These are phyloP conservation scores for Venturia nashicola DNA, from an alignment of 2,329 filamentous ascomycete species.

Conservation along the genomic window DNA sequence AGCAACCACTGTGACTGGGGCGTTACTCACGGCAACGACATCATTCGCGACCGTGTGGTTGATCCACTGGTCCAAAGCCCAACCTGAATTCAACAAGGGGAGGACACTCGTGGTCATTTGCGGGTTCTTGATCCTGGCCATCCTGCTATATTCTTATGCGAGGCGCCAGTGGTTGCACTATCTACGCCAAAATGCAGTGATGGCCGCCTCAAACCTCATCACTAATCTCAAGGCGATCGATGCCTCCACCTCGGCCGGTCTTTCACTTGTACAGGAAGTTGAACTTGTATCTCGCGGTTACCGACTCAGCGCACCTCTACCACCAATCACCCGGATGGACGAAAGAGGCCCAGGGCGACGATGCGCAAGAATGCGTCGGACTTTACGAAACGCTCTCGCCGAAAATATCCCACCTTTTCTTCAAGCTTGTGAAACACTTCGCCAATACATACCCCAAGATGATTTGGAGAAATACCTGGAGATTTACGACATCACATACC, in stretches of 20 bases:
- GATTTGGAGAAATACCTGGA: conserved; percentile 90
- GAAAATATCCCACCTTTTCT: conserved; percentile 61
- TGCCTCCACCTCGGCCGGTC: conserved; percentile 58
- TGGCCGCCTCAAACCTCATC: conserved; percentile 56
- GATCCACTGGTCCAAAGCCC: conserved; percentile 54
- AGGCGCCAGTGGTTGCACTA: conserved; percentile 73
- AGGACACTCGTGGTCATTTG: conserved; percentile 34
- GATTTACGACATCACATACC: conserved; percentile 36
- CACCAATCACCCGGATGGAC: conserved; percentile 85
- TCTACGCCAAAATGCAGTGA: conserved; percentile 60
- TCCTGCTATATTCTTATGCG: conserved; percentile 58
- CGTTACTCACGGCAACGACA: conserved; percentile 48
- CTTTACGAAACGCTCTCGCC: conserved; percentile 57
- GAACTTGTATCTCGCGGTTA: conserved; percentile 88
- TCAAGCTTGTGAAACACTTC: conserved; percentile 55
- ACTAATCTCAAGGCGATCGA: conserved; percentile 71
- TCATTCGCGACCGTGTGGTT: conserved; percentile 54
- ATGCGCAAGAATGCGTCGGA: conserved; percentile 67
- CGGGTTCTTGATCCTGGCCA: conserved; percentile 39
- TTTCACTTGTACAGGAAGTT: conserved; percentile 85
- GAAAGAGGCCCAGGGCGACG: conserved; percentile 55
- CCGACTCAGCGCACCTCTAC: conserved; percentile 75
- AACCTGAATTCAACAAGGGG: conserved; percentile 43
- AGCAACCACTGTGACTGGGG: conserved; percentile 50
- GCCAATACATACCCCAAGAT: conserved; percentile 61